phyloP scores from a whole-genome alignment of 2,329 filamentous ascomycete species.

The Aspergillus fumigatiaffinis region DNA sequence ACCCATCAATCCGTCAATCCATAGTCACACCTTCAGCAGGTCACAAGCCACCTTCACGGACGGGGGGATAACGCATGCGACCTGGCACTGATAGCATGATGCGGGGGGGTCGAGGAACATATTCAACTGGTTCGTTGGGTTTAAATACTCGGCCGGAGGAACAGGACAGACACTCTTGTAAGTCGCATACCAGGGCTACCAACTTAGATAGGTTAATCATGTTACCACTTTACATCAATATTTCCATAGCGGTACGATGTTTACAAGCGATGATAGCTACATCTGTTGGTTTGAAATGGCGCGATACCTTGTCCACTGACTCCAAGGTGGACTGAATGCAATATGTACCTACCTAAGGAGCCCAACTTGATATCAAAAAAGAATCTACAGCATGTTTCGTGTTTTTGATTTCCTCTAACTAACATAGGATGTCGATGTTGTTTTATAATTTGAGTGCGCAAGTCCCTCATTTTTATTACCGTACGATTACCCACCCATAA shows the following conservation, averaged over 20 bases:
- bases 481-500: background rate
- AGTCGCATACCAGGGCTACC: background rate
- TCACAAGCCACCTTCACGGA: constrained; percentile 10
- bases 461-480: background rate
- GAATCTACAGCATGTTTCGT: background rate
- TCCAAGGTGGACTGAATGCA: background rate
- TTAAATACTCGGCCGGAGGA: constrained; percentile 8
- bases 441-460: background rate
- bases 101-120: constrained; percentile 24
- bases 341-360: background rate
- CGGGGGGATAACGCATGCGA: constrained; percentile 12
- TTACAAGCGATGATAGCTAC: background rate
- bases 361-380: background rate
- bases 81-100: constrained; percentile 8
- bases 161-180: background rate
- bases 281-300: background rate
- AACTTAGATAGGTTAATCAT: background rate
- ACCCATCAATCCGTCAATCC: background rate
- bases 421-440: background rate
- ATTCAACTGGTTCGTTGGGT: constrained; percentile 20
- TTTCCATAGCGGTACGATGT: background rate
- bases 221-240: background rate
- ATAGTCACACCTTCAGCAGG: constrained; percentile 4
- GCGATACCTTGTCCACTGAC: background rate
- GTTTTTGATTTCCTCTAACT: background rate